phyloP scores from a whole-genome alignment of 2,329 filamentous ascomycete species.

The Diaporthe eres region DNA sequence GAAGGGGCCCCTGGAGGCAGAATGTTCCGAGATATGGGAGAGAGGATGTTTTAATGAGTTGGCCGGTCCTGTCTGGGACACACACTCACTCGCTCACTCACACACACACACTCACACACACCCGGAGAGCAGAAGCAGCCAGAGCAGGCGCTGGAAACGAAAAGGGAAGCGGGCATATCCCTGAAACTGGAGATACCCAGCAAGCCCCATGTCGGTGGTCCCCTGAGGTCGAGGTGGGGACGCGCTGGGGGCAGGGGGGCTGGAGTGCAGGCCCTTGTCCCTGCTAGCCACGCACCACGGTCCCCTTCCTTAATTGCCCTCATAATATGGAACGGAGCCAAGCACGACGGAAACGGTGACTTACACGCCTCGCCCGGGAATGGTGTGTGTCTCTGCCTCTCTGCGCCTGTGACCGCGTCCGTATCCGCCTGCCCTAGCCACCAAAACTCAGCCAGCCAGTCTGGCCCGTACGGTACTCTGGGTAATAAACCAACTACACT shows the following conservation, averaged over 20 bases:
- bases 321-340: constrained; percentile 32
- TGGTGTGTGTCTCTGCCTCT: background rate
- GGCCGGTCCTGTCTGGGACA: constrained; percentile 36
- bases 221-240: constrained; percentile 36
- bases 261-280: constrained; percentile 3
- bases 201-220: constrained; percentile 29
- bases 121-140: background rate
- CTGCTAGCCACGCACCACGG: constrained; percentile 37
- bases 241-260: constrained; percentile 17
- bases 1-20: constrained; percentile 28
- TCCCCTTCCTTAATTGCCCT: constrained; percentile 30
- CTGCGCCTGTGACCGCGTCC: background rate
- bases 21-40: constrained; percentile 38
- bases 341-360: constrained; percentile 38
- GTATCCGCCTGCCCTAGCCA: background rate
- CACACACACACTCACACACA: background rate
- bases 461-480: background rate
- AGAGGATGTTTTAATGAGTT: constrained; percentile 41
- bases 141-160: constrained; percentile 19
- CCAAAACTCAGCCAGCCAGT: no score
- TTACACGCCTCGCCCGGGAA: constrained; percentile 34
- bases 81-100: background rate
- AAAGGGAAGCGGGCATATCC: constrained; percentile 36
- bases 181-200: constrained; percentile 32
- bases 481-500: background rate